Evolutionary conservation across 176 grass and related monocot genomes (phyloP), one percentile per base, ranked within the genome.

Genomic region (Rhynchospora tenuis): DNA sequence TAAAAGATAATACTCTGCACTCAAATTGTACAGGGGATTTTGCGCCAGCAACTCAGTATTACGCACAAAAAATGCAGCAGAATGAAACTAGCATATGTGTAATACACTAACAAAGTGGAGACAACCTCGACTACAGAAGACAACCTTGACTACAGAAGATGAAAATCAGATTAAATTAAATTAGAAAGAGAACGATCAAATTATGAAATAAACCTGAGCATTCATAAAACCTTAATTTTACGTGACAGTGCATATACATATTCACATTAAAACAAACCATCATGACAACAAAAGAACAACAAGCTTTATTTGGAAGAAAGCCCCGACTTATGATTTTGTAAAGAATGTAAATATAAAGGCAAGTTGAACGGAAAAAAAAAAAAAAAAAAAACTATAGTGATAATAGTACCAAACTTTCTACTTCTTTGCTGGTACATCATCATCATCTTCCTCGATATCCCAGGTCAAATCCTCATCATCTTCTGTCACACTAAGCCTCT

Each of bases 391-490:
- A 45, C n/a, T 45, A 57, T 57, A 73, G 62, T 33, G 46, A 84
- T 57, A 59, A 15, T 11, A 38, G 47, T 84, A 75, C 67, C 64
- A 84, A 75, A 75, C 33, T 27, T 76, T 63, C 67, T 59, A 85
- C 27, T 59, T 70, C 45, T 84, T 84, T 83, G 88, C 74, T 64
- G 45, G 85, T 65, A 27, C 80, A 51, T 81, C 72, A 17, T 89
- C 82, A 73, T 91, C 88, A 17, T 98, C 95, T 54, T 98, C 95
- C 78, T 98, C 95, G 33, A 98, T 95, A 85, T 98, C 95, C 95
- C 95, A 98, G 86, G 85, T 95, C 84, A 98, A 91, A 89, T 98
- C 95, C 83, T 98, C 95, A 0, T 91, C 95, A 42, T 98, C 95
- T 76, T 94, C 95, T 4, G 87, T 85, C 50, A 82, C 90, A 85